Percentiles rank a stretch among this genome's conserved stretches.
Evolutionary conservation across 2,329 filamentous ascomycete genomes (phyloP).

Genomic region (Cladosporium sp.): DNA sequence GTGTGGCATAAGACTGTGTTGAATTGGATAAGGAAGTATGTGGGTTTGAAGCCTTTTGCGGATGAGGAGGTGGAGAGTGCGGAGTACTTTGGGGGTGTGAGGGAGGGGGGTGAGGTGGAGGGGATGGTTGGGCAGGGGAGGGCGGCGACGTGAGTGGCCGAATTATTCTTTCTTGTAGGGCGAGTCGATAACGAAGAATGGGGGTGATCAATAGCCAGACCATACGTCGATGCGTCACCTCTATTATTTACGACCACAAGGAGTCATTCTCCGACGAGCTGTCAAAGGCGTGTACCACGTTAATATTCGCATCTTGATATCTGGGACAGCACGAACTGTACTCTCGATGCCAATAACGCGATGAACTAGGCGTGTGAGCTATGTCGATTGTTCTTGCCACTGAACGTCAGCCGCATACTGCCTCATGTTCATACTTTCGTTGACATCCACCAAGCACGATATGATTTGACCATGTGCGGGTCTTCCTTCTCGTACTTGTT

Average conservation of each 20-base stretch:
- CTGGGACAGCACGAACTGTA: background rate
- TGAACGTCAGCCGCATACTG: background rate
- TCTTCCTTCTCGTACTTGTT: background rate
- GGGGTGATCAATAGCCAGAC: no score
- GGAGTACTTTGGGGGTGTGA: constrained; percentile 4
- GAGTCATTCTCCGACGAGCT: background rate
- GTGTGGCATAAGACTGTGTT: constrained; percentile 88
- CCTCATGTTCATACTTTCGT: background rate
- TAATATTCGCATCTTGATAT: background rate
- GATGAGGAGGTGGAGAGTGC: constrained; percentile 34
- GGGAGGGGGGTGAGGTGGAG: background rate
- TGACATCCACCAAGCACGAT: background rate
- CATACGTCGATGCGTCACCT: no score
- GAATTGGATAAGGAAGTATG: constrained; percentile 68
- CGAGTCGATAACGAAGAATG: no score
- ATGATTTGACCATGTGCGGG: background rate
- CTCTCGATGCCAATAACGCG: background rate
- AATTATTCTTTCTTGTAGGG: no score
- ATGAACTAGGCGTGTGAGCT: background rate
- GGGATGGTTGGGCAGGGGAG: background rate
- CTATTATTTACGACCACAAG: background rate
- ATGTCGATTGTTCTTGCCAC: background rate
- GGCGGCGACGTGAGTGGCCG: constrained; percentile 3
- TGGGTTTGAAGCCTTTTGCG: constrained; percentile 51
- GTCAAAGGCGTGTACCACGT: background rate